Base-by-base conservation (phyloP, 1,139 yeast species). In the Taiozyma sp. region DNA sequence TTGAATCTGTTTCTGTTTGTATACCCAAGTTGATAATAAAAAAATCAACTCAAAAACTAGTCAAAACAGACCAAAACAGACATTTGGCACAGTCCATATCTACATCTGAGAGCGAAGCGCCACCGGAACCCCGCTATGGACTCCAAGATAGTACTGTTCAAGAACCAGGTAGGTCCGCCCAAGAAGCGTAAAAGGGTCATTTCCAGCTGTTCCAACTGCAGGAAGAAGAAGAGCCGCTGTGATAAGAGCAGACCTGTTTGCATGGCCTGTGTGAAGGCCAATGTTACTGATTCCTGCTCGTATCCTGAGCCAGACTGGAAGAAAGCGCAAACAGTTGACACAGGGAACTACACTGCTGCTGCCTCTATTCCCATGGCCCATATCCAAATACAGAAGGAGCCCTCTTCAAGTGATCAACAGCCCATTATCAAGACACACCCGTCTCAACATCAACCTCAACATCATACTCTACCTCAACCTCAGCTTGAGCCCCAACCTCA, bases 151-250 rank as follows among this genome's bases (percentile, higher is more conserved):
- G 13, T 42, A 4, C 8, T 28, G 4, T 48, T 50, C 43, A 39
- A 30, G 40, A 43, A 46, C 32, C 49, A 48, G 13, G 12, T 9
- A 13, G 61, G 59, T 1, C 60, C 61, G 8, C 58, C 59, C 2
- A 28, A 49, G 23, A 62, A 61, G 51, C 51, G 65, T 34, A 60
- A 57, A 43, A 52, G 73, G 40, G 54, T 65, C 3, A 67, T 71
- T 9, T 60, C 70, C 4, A 70, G 74, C 16, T 76, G 80, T 53
- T 59, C 68, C 22, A 70, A 68, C 45, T 76, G 80, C 55, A 70
- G 75, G 48, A 61, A 64, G 57, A 61, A 76, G 53, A 76, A 75
- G 54, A 71, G 74, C 22, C 73, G 71, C 34, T 66, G 70, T 52
- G 69, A 64, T 48, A 64, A 60, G 46, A 50, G 53, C 2, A 57